Conservation (phyloP, 257 asterid genomes). For the Verbascum thapsus region DNA sequence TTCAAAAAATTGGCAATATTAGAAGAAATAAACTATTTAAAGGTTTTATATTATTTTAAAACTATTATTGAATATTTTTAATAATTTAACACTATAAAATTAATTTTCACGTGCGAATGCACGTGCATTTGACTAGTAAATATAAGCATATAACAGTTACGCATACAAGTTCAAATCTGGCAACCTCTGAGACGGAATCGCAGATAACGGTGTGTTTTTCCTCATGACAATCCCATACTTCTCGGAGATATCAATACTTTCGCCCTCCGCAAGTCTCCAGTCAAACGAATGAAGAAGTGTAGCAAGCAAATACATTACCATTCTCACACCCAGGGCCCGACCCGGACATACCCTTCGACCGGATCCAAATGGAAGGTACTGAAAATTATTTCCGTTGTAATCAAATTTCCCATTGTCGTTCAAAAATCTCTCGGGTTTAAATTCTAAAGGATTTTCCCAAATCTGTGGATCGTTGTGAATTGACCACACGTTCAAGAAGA, state of each 20-base stretch:
- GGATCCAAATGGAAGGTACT: conserved; percentile 36
- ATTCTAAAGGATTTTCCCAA: conserved; percentile 42
- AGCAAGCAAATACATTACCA: conserved; percentile 15
- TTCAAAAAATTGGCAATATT: no score
- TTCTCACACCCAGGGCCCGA: not conserved
- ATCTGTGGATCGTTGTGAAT: conserved; percentile 37
- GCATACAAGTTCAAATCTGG: not conserved
- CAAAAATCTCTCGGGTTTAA: conserved; percentile 42
- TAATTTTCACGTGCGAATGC: no score
- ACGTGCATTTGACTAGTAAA: no score
- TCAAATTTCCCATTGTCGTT: conserved; percentile 22
- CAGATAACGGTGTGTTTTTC: not conserved
- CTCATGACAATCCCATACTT: conserved; percentile 14
- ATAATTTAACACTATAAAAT: no score
- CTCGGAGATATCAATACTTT: not conserved
- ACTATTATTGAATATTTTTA: no score
- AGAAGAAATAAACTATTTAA: no score
- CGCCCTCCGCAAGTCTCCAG: conserved; percentile 18
- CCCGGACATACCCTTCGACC: conserved; percentile 25
- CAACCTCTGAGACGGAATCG: not conserved
- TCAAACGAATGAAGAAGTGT: conserved; percentile 17
- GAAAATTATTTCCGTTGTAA: conserved; percentile 33
- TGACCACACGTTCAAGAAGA: conserved; percentile 39
- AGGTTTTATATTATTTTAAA: no score
- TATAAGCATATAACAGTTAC: no score